These are phyloP conservation scores for Talaromyces sp. DNA, from an alignment of 2,329 filamentous ascomycete species.

Conservation along the genomic window DNA sequence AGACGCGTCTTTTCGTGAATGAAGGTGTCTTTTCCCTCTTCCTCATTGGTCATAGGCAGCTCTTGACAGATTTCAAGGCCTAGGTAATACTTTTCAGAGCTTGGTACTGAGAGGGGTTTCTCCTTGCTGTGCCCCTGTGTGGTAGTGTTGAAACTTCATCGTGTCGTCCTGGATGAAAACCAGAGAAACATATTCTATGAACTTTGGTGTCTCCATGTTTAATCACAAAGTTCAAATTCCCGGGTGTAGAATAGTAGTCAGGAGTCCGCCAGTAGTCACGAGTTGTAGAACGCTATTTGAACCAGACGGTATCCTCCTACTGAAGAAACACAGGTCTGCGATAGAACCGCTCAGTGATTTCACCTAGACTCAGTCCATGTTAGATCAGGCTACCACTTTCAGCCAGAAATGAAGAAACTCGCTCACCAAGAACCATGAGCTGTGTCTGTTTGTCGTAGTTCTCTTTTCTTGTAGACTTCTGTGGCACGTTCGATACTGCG, in stretches of 20 bases:
- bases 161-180: neutral
- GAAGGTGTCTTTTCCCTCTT: neutral
- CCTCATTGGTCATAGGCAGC: neutral
- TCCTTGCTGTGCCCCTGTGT: neutral
- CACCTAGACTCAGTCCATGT: neutral
- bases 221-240: neutral
- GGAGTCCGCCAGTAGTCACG: neutral
- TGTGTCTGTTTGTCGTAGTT: neutral
- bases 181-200: neutral
- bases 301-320: neutral
- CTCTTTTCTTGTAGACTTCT: neutral
- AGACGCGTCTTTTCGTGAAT: neutral
- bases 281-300: neutral
- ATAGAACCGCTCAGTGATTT: too few relatives aligned
- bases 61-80: neutral
- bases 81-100: neutral
- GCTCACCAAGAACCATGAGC: neutral
- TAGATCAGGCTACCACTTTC: neutral
- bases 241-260: too few relatives aligned
- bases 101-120: neutral
- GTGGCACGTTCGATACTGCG: too few relatives aligned
- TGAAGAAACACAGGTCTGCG: neutral
- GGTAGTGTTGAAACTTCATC: neutral
- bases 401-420: neutral
- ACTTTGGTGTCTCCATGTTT: neutral